Base-by-base conservation (phyloP, 2,329 filamentous ascomycete species). In the Fusarium sp. region DNA sequence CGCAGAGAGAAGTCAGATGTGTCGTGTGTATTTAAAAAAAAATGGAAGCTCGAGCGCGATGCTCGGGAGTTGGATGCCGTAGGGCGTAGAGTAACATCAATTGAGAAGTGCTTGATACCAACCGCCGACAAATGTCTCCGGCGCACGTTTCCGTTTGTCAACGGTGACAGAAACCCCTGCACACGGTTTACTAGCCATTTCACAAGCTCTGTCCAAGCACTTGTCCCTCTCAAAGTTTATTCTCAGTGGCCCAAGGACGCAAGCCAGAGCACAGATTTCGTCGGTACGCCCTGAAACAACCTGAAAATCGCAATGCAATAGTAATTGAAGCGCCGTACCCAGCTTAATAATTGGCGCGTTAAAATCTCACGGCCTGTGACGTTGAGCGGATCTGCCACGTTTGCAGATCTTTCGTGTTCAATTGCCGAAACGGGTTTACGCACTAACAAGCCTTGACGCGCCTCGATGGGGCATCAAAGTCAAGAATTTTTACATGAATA, bases 341-440 rank as follows among this genome's bases (percentile, higher is more conserved):
- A 18, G 55, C 31, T 58, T 38, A 38, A n/a, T 8, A 35, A 54
- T 38, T 39, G 13, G 8, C 6, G 18, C 36, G 33, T 33, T 51
- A 10, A 26, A 41, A 60, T 44, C 41, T 44, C 20, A 20, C 35
- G 47, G 26, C 70, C 70, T 70, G 59, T 73, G 35, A 52, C 44
- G 56, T 71, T 51, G 26, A 36, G 38, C 15, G 55, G 36, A 63
- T 59, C 35, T 42, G 45, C 70, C 70, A 67, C 70, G 70, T 71
- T 74, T 41, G 39, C 36, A 35, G 44, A 72, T 38, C 58, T 33
- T 33, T 63, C 71, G 71, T 67, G 58, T n/a, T 64, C 33, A 72
- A 13, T 74, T 74, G 57, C 71, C 67, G 36, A 58, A 74, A 60
- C 13, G 51, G 45, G 58, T 12, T 33, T 47, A 24, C 20, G 35